Evolutionary conservation across 495 filamentous ascomycete species (phyloP), one percentile per base, ranked within the genome.

Genomic region (Daldinia loculata): DNA sequence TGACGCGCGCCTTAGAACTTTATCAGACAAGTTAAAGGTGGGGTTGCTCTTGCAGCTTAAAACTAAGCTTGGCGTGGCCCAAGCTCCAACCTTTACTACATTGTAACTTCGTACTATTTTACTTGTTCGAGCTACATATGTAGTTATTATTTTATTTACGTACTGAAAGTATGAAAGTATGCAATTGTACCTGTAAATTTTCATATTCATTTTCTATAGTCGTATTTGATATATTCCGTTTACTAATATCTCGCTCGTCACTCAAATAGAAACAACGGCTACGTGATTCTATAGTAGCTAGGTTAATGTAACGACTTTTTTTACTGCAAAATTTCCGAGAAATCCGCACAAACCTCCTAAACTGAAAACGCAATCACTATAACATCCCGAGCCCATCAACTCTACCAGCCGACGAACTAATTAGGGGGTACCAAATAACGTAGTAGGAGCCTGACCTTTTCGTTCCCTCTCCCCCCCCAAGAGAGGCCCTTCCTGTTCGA

Each of bases 1-100:
- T 77, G 75, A 77, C 75, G 75, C 75, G 75, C 75, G 61, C 68
- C 57, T 61, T 69, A 39, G 61, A 71, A 63, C 50, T 73, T 70
- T 69, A 65, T 65, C 27, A 61, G 41, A 66, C 6, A 2, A 39
- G 36, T 45, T 38, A 15, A 15, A 53, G 8, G 64, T 66, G 69
- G 69, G 69, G 69, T 71, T 52, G 58, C 39, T 53, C 64, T 71
- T 71, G 62, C 68, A 60, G 53, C 29, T 56, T 30, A 22, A 19
- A 14, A 19, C 2, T 30, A 56, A 34, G 53, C 50, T 30, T 2
- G 27, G 26, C 50, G 7, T 66, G 61, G 67, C 30, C 67, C 67
- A 34, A 70, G 67, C 67, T 70, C 56, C 55, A 27, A 56, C 27
- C 29, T 32, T 26, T 26, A 26, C 24, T 26, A 26, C 3, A 1